These are phyloP conservation scores for Colletotrichum echinochloae DNA, from an alignment of 2,329 filamentous ascomycete species.

Conservation along the genomic window DNA sequence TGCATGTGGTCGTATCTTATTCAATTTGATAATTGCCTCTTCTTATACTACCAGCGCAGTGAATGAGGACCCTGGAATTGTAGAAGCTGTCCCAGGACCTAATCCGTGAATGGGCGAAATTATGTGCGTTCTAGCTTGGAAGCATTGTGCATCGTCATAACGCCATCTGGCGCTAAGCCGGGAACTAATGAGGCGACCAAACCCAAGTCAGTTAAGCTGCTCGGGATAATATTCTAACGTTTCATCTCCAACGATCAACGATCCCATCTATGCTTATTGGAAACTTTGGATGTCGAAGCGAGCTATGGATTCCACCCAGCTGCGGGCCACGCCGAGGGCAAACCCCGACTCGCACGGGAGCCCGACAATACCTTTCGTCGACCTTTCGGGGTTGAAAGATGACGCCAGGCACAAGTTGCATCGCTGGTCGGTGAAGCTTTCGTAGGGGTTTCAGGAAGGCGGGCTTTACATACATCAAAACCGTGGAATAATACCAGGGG, in stretches of 20 bases:
- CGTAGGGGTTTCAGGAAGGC: constrained; percentile 48
- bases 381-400: not conserved
- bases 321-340: too few relatives aligned
- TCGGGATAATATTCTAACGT: not conserved
- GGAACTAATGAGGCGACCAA: not conserved
- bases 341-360: too few relatives aligned
- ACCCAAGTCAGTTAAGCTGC: not conserved
- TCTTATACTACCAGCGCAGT: too few relatives aligned
- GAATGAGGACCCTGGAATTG: too few relatives aligned
- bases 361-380: constrained; percentile 11
- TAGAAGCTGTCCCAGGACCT: too few relatives aligned
- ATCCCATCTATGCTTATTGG: not conserved
- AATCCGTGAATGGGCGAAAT: too few relatives aligned
- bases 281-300: not conserved
- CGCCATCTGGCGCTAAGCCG: constrained; percentile 1
- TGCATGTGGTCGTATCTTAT: too few relatives aligned
- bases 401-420: not conserved
- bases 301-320: not conserved
- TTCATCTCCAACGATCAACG: not conserved
- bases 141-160: constrained; percentile 18
- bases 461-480: constrained; percentile 52
- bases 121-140: too few relatives aligned
- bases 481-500: constrained; percentile 51
- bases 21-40: too few relatives aligned
- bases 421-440: constrained; percentile 39